Percentiles rank a stretch among this genome's conserved stretches.
These are phyloP conservation scores for Medicago arabica DNA, from an alignment of 306 rosid genomes.

Conservation along the genomic window DNA sequence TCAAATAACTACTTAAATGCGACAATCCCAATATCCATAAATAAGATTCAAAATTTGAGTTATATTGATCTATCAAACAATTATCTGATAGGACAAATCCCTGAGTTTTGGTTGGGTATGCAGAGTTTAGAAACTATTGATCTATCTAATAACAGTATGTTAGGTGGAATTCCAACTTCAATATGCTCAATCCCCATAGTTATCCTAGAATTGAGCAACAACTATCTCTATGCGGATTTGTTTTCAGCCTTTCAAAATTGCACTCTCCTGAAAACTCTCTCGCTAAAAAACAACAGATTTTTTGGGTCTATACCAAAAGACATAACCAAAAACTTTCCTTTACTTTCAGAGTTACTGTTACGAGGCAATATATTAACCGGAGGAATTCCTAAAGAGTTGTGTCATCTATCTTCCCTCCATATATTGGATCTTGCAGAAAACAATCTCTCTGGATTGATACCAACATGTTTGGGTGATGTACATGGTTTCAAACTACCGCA, in stretches of 20 bases:
- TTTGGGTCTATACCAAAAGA: constrained; percentile 26
- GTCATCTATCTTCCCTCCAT: not conserved
- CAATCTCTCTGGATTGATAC: constrained; percentile 21
- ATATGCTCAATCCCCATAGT: constrained; percentile 8
- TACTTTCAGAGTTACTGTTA: constrained; percentile 6
- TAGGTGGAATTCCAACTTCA: constrained; percentile 26
- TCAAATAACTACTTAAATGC: constrained; percentile 32
- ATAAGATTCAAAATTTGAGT: not conserved
- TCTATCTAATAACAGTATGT: constrained; percentile 13
- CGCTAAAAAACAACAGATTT: constrained; percentile 4
- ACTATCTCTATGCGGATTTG: constrained; percentile 8
- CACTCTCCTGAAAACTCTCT: not conserved
- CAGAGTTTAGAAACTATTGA: not conserved
- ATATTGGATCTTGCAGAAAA: constrained; percentile 23
- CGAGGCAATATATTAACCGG: constrained; percentile 10
- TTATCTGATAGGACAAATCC: constrained; percentile 17
- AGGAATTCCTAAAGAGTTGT: constrained; percentile 15
- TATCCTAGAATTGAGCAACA: constrained; percentile 15
- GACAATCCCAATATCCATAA: not conserved
- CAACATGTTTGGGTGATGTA: constrained; percentile 32
- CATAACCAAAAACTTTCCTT: constrained; percentile 13
- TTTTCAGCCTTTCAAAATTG: constrained; percentile 22
- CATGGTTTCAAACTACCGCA: constrained; percentile 22
- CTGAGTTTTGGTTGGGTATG: constrained; percentile 27
- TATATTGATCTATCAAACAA: constrained; percentile 29